A percentile compares a stretch with the other conserved stretches of the same genome.
Conservation (phyloP, 495 filamentous ascomycete species). For the Neurospora discreta region DNA sequence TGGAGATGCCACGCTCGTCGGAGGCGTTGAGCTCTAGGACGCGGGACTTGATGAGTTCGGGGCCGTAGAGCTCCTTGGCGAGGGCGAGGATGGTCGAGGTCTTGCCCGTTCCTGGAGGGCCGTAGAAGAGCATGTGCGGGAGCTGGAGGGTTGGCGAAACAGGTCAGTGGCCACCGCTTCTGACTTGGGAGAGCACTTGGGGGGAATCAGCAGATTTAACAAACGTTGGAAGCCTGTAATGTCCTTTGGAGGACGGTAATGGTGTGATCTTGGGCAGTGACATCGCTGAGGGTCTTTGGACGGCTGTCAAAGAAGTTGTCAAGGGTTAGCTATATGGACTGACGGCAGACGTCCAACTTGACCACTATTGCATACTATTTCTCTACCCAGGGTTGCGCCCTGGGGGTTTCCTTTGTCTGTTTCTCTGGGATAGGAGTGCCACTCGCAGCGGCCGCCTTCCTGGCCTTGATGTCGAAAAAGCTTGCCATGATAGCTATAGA, state of each 20-base stretch:
- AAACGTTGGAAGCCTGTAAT: slow-evolving; percentile 84
- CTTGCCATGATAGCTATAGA: slow-evolving; percentile 43
- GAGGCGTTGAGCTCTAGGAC: slow-evolving; percentile 98
- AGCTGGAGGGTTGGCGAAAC: slow-evolving; percentile 42
- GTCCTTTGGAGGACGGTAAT: slow-evolving; percentile 85
- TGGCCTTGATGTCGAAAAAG: slow-evolving; percentile 94
- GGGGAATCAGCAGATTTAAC: slow-evolving; percentile 5
- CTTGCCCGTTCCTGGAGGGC: slow-evolving; percentile 93
- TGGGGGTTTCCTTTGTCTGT: slow-evolving; percentile 48
- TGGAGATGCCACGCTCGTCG: slow-evolving; percentile 93
- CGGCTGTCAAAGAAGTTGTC: slow-evolving; percentile 44
- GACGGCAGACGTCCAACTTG: background rate
- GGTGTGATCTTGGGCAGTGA: slow-evolving; percentile 96
- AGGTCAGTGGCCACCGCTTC: background rate
- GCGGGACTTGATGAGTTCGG: slow-evolving; percentile 82
- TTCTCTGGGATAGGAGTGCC: slow-evolving; percentile 40
- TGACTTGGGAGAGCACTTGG: background rate
- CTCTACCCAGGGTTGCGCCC: slow-evolving; percentile 91
- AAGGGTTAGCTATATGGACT: slow-evolving; percentile 2
- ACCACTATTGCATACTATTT: slow-evolving; percentile 69
- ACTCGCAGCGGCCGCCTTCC: slow-evolving; percentile 64
- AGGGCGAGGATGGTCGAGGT: slow-evolving; percentile 96
- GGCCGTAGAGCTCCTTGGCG: slow-evolving; percentile 94
- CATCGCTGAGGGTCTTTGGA: slow-evolving; percentile 85
- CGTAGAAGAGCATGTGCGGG: slow-evolving; percentile 99